Percentiles rank a stretch among this genome's conserved stretches.
Evolutionary conservation across 805 yeast genomes (phyloP).

Genomic region (Metschnikowia peoriensis): DNA sequence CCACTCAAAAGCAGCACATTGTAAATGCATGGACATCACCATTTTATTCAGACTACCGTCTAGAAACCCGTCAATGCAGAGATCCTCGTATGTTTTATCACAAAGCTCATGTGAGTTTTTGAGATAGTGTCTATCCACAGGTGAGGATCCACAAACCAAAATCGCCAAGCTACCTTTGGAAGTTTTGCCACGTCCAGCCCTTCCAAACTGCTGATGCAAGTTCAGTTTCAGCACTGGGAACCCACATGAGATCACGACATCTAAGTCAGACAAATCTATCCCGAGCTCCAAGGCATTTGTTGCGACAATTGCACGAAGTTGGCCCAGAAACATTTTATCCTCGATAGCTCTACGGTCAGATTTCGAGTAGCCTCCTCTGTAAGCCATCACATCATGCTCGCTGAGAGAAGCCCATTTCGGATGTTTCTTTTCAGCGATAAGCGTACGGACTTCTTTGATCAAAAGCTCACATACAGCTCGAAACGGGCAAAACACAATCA

Average conservation of each 20-base stretch:
- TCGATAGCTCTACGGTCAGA: slow-evolving; percentile 86
- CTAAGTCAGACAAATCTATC: slow-evolving; percentile 89
- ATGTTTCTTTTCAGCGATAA: slow-evolving; percentile 37
- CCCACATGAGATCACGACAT: slow-evolving; percentile 89
- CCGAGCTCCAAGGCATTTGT: slow-evolving; percentile 96
- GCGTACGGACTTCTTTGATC: slow-evolving; percentile 76
- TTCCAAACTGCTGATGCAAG: slow-evolving; percentile 92
- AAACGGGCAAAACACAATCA: slow-evolving; percentile 88
- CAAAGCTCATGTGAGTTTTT: slow-evolving; percentile 61
- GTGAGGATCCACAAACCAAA: slow-evolving; percentile 77
- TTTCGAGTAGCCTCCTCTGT: slow-evolving; percentile 92
- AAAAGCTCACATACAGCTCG: slow-evolving; percentile 82
- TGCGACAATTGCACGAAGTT: slow-evolving; percentile 81
- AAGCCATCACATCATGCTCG: slow-evolving; percentile 75
- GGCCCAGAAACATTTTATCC: slow-evolving; percentile 84
- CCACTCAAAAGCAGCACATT: slow-evolving; percentile 89
- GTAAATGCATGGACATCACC: slow-evolving; percentile 79
- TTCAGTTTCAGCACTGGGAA: slow-evolving; percentile 87
- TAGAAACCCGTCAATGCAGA: slow-evolving; percentile 38
- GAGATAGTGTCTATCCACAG: slow-evolving; percentile 84
- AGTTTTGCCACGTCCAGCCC: slow-evolving; percentile 84
- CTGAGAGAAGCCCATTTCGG: slow-evolving; percentile 41
- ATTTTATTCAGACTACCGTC: slow-evolving; percentile 33
- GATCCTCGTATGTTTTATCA: slow-evolving; percentile 41
- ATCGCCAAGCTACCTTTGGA: slow-evolving; percentile 78